Evolutionary conservation across 2,329 filamentous ascomycete genomes (phyloP), one percentile per base, ranked within the genome.

Genomic region (Hymenoscyphus occultus): DNA sequence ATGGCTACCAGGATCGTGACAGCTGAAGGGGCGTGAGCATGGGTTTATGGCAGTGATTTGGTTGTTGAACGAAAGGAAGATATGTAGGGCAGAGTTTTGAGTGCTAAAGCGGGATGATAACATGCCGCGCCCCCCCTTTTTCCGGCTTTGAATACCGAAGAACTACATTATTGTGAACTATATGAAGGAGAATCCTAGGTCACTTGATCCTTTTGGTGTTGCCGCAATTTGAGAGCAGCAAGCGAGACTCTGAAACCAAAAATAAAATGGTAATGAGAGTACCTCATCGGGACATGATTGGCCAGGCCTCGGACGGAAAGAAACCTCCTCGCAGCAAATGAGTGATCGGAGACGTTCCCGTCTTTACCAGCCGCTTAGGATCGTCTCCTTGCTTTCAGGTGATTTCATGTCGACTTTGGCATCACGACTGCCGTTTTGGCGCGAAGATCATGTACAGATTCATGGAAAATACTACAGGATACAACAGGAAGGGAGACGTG

Each of bases 391-490:
- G 19, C 22, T 54, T 22, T 54, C 48, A 54, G 22, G 22, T 19
- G 12, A 51, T 22, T n/a, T 54, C 48, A 54, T 54, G 48, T 54
- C 48, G 48, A 54, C 48, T 54, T 54, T 28, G 48, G 22, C 19
- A 28, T 22, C 22, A 22, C 48, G 22, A 54, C 48, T 54, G 48
- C 48, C 48, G 22, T 19, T 54, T 54, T 54, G 31, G 48, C 48
- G 19, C 31, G 48, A 54, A 54, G 48, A 54, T 54, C 48, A 28
- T 54, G 48, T 54, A 54, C 48, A 28, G 22, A 28, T 54, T 54
- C 48, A 31, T 28, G 22, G 48, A 22, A n/a, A 54, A 28, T 54
- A 54, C 45, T 22, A 51, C 48, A 54, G 22, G 48, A 28, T 54
- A 54, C 45, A 51, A 51, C 48, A 54, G 22, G 48, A 54, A 54